These are phyloP conservation scores for Ruellia speciosa DNA, from an alignment of 305 asterid species.

Conservation along the genomic window DNA sequence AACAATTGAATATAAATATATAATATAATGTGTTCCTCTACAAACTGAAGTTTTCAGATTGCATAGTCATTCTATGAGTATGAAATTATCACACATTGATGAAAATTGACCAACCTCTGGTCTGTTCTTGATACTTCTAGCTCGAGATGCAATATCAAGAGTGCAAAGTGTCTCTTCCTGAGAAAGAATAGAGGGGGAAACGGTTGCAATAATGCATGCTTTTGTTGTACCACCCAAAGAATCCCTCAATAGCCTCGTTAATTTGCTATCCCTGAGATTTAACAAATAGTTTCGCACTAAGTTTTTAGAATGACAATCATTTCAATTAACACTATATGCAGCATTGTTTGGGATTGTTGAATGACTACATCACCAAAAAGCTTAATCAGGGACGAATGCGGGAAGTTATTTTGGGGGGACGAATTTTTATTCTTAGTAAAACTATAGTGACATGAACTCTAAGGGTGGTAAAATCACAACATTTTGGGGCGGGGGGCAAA, in stretches of 20 bases:
- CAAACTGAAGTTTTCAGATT: too few relatives aligned
- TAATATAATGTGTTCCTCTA: too few relatives aligned
- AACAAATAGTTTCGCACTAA: constrained; percentile 2
- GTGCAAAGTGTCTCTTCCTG: constrained; percentile 56
- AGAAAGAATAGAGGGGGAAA: constrained; percentile 44
- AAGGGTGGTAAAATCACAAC: too few relatives aligned
- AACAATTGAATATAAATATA: too few relatives aligned
- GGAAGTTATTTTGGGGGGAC: too few relatives aligned
- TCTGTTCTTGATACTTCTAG: constrained; percentile 44
- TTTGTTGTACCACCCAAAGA: constrained; percentile 52
- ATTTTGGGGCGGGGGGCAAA: too few relatives aligned
- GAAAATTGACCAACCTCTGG: constrained; percentile 34
- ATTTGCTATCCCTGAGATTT: constrained; percentile 44
- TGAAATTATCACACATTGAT: background rate
- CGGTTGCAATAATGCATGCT: constrained; percentile 49
- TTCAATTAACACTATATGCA: constrained; percentile 1
- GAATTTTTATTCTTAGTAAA: too few relatives aligned
- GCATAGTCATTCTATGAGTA: too few relatives aligned
- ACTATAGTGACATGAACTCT: too few relatives aligned
- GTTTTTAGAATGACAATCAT: constrained; percentile 1
- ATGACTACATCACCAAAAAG: too few relatives aligned
- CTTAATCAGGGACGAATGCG: too few relatives aligned
- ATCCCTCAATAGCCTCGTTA: constrained; percentile 50
- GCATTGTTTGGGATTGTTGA: too few relatives aligned
- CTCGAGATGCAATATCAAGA: constrained; percentile 48